Evolutionary conservation across 805 yeast genomes (phyloP), one percentile per base, ranked within the genome.

Genomic region (Saturnispora quitensis): DNA sequence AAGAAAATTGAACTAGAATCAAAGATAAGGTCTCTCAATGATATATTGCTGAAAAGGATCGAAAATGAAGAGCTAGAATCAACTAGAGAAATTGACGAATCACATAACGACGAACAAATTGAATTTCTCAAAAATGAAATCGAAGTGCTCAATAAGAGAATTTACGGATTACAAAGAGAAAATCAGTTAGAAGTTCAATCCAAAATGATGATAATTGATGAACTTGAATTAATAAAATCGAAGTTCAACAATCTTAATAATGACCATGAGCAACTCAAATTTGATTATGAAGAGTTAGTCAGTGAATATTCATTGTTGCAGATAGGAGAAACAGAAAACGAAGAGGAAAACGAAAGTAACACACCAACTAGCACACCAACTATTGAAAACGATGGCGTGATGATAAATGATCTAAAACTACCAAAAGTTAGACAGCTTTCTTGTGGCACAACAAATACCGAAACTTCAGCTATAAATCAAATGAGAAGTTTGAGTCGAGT

Each of bases 181-280:
- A 72, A 69, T 56, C 82, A 78, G 55, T 64, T 78, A 24, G 84
- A 78, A 58, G 70, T 72, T 46, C 76, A 72, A 57, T 76, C 80
- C 40, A 77, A 77, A 56, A 68, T 73, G 53, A 65, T 75, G 45
- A 73, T 78, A 48, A 75, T 78, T 46, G 82, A 77, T 57, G 81
- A 78, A 62, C 68, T 78, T 43, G 84, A 78, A 58, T 64, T 67
- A 56, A 64, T 77, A 53, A 71, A 75, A 44, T 70, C 68, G 49
- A 72, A 73, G 50, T 61, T 56, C 47, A 40, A 49, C 4, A 66
- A 67, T 42, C 50, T 67, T 2, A 65, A 64, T 44, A 53, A 50
- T 24, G 63, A 59, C 36, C 62, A 63, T 50, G 62, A 64, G 25
- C 50, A 55, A 18, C 40, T 68, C 18, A 62, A 64, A 53, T 51